Percentiles rank a stretch among this genome's conserved stretches.
These are phyloP conservation scores for Rostrohypoxylon terebratum DNA, from an alignment of 495 filamentous ascomycete genomes.

Conservation along the genomic window DNA sequence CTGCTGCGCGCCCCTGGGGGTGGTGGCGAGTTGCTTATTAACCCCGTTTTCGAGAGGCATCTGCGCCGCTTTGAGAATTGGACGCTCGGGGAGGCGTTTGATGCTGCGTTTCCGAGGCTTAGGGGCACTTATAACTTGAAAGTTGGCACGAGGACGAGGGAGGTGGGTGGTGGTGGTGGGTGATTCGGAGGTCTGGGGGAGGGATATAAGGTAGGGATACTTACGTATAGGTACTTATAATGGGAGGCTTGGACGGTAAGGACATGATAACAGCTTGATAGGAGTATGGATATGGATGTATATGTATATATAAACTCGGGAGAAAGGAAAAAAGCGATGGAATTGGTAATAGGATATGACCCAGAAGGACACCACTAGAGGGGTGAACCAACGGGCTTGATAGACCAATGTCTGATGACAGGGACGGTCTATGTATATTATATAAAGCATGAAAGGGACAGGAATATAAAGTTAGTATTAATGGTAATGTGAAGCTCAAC, in stretches of 20 bases:
- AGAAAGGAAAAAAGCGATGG: too few relatives aligned
- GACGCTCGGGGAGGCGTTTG: constrained; percentile 78
- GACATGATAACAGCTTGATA: too few relatives aligned
- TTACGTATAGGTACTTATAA: not conserved
- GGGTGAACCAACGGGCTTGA: too few relatives aligned
- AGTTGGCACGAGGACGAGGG: constrained; percentile 1
- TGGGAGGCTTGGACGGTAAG: too few relatives aligned
- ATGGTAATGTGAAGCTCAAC: not conserved
- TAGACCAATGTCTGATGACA: too few relatives aligned
- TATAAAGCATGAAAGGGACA: too few relatives aligned
- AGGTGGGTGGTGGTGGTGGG: constrained; percentile 16
- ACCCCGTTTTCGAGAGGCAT: constrained; percentile 83
- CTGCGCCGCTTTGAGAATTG: constrained; percentile 75
- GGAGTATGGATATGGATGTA: too few relatives aligned
- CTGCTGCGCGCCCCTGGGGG: constrained; percentile 68
- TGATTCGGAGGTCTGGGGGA: not conserved
- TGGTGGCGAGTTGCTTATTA: constrained; percentile 73
- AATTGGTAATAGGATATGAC: not conserved
- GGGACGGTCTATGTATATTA: too few relatives aligned
- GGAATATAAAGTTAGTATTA: not conserved
- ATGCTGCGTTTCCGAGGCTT: constrained; percentile 69
- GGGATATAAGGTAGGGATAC: not conserved
- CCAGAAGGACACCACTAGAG: too few relatives aligned
- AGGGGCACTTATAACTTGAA: constrained; percentile 63
- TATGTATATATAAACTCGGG: too few relatives aligned